Base-by-base conservation (phyloP, 352 stramenopile species). In the Thraustotheca clavata region DNA sequence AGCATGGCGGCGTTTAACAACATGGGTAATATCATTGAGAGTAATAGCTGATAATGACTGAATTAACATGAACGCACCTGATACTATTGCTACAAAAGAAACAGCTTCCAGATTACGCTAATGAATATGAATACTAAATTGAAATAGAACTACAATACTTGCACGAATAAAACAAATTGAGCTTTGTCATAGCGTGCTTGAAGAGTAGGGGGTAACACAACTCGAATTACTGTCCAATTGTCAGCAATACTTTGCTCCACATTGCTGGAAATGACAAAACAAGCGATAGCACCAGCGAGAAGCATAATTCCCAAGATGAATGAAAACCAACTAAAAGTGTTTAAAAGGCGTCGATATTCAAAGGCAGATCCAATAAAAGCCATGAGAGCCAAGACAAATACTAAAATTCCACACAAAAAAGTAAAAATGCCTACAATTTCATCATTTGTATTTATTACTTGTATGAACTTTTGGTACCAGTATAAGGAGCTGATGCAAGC, bases 331-430 rank as follows among this genome's bases (percentile, higher is more conserved):
- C 82, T 82, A 40, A 79, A 89, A 11, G 86, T 75, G 1, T 79
- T 88, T 32, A 91, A 72, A 35, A 91, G 71, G 1, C 80, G 76
- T 20, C 82, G 82, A 49, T 91, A 91, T 54, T 91, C 82, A n/a
- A 91, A 88, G 36, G 71, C 80, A 7, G 71, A 76, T 8, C 82
- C 82, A 36, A 89, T 69, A 60, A 91, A 91, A 8, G 79, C 73
- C 12, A 91, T 67, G 24, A 89, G 52, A 4, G 79, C 73, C 27
- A 91, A 74, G 20, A 76, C 32, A 4, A 91, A 68, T 55, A 87
- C 69, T 11, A 88, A 18, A 16, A 77, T 38, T 0, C 82, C 82
- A 33, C 73, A 73, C 9, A 70, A 59, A 60, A 89, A 91, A 35
- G 88, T 73, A 29, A 83, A 72, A 50, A 91, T 80, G 31, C 80